phyloP scores from a whole-genome alignment of 495 filamentous ascomycete genomes.

The Penicillium chermesinum region DNA sequence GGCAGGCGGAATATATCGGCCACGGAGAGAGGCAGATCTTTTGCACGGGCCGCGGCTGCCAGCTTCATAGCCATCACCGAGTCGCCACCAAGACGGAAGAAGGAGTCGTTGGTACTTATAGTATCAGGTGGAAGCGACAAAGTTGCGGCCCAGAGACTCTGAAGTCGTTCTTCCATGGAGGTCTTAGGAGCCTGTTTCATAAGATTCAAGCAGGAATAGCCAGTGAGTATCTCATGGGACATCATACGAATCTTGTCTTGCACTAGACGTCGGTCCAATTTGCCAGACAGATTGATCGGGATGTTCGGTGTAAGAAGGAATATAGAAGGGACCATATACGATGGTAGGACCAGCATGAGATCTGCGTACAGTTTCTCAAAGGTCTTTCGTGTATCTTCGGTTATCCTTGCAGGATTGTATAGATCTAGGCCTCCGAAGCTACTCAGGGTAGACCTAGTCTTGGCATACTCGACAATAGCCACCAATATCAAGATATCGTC shows the following conservation, averaged over 20 bases:
- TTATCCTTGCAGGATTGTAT: neutral
- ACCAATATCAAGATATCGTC: no score
- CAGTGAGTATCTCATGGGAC: no score
- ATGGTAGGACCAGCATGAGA: neutral
- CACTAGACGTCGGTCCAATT: neutral
- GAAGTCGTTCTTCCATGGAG: neutral
- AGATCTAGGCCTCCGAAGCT: neutral
- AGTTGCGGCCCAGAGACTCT: neutral
- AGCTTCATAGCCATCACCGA: neutral
- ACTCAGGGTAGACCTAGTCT: no score
- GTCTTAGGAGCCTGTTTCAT: neutral
- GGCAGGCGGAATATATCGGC: conserved; percentile 3
- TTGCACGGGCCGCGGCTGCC: neutral
- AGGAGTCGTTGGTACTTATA: neutral
- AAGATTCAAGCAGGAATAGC: neutral
- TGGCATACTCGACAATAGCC: no score
- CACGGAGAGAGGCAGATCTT: neutral
- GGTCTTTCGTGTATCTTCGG: neutral
- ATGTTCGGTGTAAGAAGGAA: neutral
- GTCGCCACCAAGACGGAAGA: neutral
- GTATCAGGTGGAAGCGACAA: neutral
- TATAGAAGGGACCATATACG: neutral
- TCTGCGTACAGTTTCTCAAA: neutral
- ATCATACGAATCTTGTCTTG: neutral
- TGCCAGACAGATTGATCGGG: neutral